Conservation (phyloP, 2,329 filamentous ascomycete species). For the Shiraia sp. region DNA sequence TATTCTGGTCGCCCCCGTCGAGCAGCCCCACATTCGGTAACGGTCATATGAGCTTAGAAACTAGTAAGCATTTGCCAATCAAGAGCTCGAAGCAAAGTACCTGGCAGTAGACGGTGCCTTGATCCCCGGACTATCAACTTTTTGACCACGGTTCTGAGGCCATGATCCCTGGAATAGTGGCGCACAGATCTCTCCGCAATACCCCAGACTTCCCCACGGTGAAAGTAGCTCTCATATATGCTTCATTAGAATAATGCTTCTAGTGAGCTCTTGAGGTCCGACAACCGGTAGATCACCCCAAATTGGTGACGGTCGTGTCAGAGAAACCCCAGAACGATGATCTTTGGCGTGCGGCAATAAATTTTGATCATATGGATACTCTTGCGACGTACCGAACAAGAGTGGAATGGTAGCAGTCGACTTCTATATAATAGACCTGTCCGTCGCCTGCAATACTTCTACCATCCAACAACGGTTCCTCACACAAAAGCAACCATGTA, state of each 20-base stretch:
- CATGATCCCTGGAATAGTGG: slow-evolving; percentile 20
- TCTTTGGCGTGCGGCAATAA: slow-evolving; percentile 22
- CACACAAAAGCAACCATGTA: slow-evolving; percentile 43
- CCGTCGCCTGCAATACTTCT: slow-evolving; percentile 14
- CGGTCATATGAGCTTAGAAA: slow-evolving; percentile 9
- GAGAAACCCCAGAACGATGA: slow-evolving; percentile 15
- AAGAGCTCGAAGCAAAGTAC: slow-evolving; percentile 23
- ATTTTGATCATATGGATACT: slow-evolving; percentile 20
- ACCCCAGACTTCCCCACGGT: slow-evolving; percentile 40
- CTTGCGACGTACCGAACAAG: slow-evolving; percentile 15
- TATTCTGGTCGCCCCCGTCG: slow-evolving; percentile 11
- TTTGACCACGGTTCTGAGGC: slow-evolving; percentile 29
- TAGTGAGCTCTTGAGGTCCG: slow-evolving; percentile 27
- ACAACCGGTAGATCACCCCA: slow-evolving; percentile 32
- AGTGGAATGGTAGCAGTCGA: slow-evolving; percentile 1
- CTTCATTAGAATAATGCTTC: slow-evolving; percentile 34
- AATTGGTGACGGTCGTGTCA: slow-evolving; percentile 27
- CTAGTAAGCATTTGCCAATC: slow-evolving; percentile 16
- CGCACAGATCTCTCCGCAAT: slow-evolving; percentile 37
- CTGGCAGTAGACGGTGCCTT: slow-evolving; percentile 11
- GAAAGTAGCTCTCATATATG: slow-evolving; percentile 38
- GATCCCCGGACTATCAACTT: slow-evolving; percentile 16
- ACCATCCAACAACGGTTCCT: slow-evolving; percentile 33
- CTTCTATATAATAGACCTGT: slow-evolving; percentile 32
- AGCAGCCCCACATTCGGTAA: slow-evolving; percentile 8